Conservation (phyloP, 192 early-diverging fungal species). For the Diversispora eburnea region DNA sequence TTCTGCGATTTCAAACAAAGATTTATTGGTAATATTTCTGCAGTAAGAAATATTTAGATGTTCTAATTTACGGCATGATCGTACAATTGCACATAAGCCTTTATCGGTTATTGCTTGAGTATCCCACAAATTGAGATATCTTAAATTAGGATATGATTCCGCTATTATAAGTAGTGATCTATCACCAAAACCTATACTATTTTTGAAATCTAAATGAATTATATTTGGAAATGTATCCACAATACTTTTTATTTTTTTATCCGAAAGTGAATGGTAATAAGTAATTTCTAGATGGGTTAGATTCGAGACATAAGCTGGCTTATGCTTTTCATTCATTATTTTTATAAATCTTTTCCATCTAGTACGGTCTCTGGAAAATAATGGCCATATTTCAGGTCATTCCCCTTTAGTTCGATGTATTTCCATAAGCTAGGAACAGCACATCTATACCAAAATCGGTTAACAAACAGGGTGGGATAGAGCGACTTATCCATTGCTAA, state of each 20-base stretch:
- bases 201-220: conserved; percentile 17
- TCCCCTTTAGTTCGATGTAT: background rate
- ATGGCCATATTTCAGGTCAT: conserved; percentile 4
- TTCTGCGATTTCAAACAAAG: conserved; percentile 1
- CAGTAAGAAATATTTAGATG: conserved; percentile 14
- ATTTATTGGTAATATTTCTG: conserved; percentile 13
- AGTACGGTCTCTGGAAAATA: background rate
- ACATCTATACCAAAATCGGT: conserved; percentile 4
- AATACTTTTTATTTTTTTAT: conserved; percentile 7
- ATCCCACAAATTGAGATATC: conserved; percentile 11
- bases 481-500: conserved; percentile 6
- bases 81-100: conserved; percentile 3
- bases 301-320: background rate
- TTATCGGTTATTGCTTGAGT: conserved; percentile 10
- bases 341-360: conserved; percentile 7
- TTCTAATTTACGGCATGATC: conserved; percentile 15
- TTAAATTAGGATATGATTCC: conserved; percentile 5
- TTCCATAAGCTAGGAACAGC: conserved; percentile 7
- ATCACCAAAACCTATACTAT: background rate
- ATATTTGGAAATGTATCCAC: conserved; percentile 6
- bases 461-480: conserved; percentile 18
- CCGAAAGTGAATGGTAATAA: background rate
- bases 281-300: conserved; percentile 1
- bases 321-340: background rate
- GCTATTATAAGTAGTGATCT: conserved; percentile 1